Percentiles rank a stretch among this genome's conserved stretches.
These are phyloP conservation scores for Plantago lanceolata DNA, from an alignment of 305 asterid genomes.

Conservation along the genomic window DNA sequence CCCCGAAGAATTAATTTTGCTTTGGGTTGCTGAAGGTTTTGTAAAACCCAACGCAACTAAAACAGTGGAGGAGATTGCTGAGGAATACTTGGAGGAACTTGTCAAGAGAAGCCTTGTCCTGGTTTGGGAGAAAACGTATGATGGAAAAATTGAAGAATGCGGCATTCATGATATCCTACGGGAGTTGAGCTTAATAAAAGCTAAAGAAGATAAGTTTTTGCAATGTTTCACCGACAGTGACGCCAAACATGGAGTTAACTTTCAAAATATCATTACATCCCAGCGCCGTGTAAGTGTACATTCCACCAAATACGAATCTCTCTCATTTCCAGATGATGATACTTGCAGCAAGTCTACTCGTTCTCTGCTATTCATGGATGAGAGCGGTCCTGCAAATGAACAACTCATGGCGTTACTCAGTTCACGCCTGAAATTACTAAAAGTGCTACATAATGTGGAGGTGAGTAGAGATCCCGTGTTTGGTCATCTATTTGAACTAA, in stretches of 20 bases:
- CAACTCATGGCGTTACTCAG: too few species aligned
- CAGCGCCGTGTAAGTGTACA: not conserved
- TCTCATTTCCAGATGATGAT: too few species aligned
- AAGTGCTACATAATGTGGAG: constrained; percentile 19
- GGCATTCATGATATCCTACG: constrained; percentile 28
- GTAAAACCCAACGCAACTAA: not conserved
- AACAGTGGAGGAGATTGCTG: not conserved
- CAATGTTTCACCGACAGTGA: too few species aligned
- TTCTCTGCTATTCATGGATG: constrained; percentile 9
- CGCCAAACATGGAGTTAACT: too few species aligned
- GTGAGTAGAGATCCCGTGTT: not conserved
- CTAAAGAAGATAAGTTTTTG: constrained; percentile 16
- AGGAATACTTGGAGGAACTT: constrained; percentile 19
- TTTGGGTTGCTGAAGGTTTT: constrained; percentile 25
- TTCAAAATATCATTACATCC: too few species aligned
- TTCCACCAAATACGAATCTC: too few species aligned
- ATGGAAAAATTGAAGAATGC: constrained; percentile 7
- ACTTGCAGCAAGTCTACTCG: not conserved
- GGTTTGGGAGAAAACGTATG: not conserved
- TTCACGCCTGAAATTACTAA: constrained; percentile 10
- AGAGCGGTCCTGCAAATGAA: too few species aligned
- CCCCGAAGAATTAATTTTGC: not conserved
- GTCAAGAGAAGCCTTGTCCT: constrained; percentile 23
- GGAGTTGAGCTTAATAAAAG: constrained; percentile 16
- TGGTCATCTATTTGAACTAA: constrained; percentile 6